Conservation (phyloP, 352 stramenopile genomes). For the Globisporangium yorkense region DNA sequence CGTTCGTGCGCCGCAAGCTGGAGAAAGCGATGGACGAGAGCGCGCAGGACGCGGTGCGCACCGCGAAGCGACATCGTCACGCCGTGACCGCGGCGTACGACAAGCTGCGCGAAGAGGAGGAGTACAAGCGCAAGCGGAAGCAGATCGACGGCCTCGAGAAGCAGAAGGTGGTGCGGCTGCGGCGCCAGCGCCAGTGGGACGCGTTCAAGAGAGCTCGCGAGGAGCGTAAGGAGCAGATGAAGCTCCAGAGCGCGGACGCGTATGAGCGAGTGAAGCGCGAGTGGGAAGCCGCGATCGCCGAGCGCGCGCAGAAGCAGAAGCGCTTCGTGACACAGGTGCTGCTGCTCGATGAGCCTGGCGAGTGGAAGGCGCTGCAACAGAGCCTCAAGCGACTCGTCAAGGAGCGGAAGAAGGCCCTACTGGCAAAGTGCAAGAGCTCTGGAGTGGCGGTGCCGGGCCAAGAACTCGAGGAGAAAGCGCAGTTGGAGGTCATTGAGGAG, state of each 20-base stretch:
- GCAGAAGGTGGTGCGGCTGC: slow-evolving; percentile 45
- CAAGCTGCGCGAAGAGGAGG: slow-evolving; percentile 37
- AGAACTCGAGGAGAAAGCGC: slow-evolving; percentile 46
- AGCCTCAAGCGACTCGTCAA: slow-evolving; percentile 28
- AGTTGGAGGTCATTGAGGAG: slow-evolving; percentile 42
- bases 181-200: slow-evolving; percentile 55
- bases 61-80: slow-evolving; percentile 26
- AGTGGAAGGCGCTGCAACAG: slow-evolving; percentile 39
- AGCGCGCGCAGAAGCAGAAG: slow-evolving; percentile 17
- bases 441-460: slow-evolving; percentile 30
- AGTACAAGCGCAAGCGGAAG: slow-evolving; percentile 36
- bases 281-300: slow-evolving; percentile 35
- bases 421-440: slow-evolving; percentile 39
- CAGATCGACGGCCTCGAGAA: slow-evolving; percentile 55
- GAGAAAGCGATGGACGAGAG: slow-evolving; percentile 45
- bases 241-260: slow-evolving; percentile 24
- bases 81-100: slow-evolving; percentile 49
- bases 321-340: slow-evolving; percentile 46
- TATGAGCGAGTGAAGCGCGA: slow-evolving; percentile 34
- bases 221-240: slow-evolving; percentile 33
- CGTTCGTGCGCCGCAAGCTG: slow-evolving; percentile 13
- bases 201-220: slow-evolving; percentile 35
- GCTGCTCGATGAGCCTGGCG: slow-evolving; percentile 38
- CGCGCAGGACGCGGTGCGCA: slow-evolving; percentile 23
- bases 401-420: slow-evolving; percentile 30